Evolutionary conservation across 2,329 filamentous ascomycete species (phyloP).

Genomic region (Pseudopithomyces maydicus): DNA sequence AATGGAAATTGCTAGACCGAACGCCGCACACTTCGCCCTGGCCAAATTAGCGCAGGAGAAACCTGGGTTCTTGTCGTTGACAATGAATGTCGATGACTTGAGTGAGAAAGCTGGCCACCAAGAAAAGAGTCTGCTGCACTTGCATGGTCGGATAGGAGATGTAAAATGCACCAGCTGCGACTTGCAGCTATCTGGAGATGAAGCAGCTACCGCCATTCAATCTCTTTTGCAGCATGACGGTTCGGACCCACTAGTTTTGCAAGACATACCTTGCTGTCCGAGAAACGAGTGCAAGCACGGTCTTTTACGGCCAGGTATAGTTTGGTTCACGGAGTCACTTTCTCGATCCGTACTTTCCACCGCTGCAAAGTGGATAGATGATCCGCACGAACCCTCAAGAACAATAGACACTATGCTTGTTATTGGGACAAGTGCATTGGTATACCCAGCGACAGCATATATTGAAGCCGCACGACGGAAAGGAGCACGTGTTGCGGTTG

Average conservation of each 20-base stretch:
- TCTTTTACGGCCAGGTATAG: constrained; percentile 12
- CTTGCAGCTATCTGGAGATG: constrained; percentile 2
- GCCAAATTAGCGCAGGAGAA: constrained; percentile 19
- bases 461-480: too few relatives aligned
- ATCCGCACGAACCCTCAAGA: constrained; percentile 1
- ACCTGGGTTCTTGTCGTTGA: constrained; percentile 20
- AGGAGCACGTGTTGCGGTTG: constrained; percentile 25
- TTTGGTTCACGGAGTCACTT: constrained; percentile 26
- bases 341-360: constrained; percentile 31
- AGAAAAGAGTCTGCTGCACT: constrained; percentile 10
- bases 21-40: constrained; percentile 27
- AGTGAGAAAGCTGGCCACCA: constrained; percentile 17
- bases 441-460: constrained; percentile 26
- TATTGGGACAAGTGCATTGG: constrained; percentile 26
- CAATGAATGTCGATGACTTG: constrained; percentile 31
- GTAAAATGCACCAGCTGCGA: constrained; percentile 20
- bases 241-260: not conserved
- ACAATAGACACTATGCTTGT: constrained; percentile 28
- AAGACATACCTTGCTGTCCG: constrained; percentile 18
- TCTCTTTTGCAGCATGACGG: constrained; percentile 5
- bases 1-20: constrained; percentile 17
- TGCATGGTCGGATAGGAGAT: constrained; percentile 21
- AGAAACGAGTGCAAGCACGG: constrained; percentile 7
- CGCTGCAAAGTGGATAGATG: constrained; percentile 11
- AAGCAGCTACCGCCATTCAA: constrained; percentile 9